Conservation (phyloP, 805 yeast genomes). For the Spathaspora sp. region DNA sequence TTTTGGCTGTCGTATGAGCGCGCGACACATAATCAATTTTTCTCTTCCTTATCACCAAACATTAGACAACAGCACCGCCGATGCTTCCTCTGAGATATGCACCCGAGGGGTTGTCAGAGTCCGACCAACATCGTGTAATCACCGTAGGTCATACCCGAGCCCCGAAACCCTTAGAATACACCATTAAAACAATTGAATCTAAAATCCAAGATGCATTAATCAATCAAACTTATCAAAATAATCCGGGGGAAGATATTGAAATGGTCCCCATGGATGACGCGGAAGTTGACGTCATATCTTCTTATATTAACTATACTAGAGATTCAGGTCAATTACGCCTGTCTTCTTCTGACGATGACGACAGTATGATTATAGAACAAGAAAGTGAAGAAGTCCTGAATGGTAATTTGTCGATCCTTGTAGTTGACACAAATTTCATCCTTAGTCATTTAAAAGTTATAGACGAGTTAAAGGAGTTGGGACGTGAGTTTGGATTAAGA, state of each 20-base stretch:
- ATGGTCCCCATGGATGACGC: constrained; percentile 48
- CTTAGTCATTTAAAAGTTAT: constrained; percentile 62
- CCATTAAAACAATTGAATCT: constrained; percentile 20
- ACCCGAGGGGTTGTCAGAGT: constrained; percentile 27
- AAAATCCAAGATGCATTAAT: constrained; percentile 19
- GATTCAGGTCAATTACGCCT: constrained; percentile 6
- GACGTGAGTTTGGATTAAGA: constrained; percentile 38
- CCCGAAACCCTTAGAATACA: constrained; percentile 18
- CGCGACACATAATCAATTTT: too few species aligned
- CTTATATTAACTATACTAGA: constrained; percentile 24
- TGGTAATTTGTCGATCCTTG: constrained; percentile 40
- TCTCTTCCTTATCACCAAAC: too few species aligned
- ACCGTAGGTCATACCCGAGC: constrained; percentile 19
- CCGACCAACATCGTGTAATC: constrained; percentile 20
- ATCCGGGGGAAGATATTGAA: constrained; percentile 32
- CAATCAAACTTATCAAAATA: constrained; percentile 3
- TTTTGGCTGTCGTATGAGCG: too few species aligned
- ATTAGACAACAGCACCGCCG: too few species aligned
- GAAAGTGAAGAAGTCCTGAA: constrained; percentile 9
- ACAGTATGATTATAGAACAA: constrained; percentile 14
- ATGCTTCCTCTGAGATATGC: constrained; percentile 16
- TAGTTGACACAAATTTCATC: constrained; percentile 82
- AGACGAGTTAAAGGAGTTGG: constrained; percentile 45
- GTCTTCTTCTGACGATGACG: constrained; percentile 5
- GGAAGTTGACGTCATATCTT: constrained; percentile 42